Percentiles rank a stretch among this genome's conserved stretches.
Evolutionary conservation across 2,329 filamentous ascomycete species (phyloP).

Genomic region (Aureobasidium pullulans): DNA sequence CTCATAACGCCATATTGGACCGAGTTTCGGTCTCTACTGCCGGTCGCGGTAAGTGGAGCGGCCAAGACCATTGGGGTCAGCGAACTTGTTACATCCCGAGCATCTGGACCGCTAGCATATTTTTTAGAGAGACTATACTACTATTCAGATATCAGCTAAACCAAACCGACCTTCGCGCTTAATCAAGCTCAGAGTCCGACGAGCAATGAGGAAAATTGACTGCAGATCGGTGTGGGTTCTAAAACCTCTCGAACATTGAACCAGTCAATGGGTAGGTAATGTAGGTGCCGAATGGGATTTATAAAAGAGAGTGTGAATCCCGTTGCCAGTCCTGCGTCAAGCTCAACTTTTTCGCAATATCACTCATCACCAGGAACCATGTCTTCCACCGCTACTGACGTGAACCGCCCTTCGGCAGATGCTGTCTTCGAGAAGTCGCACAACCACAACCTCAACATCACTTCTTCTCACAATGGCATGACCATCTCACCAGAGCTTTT

Average conservation of each 20-base stretch:
- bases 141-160: background rate
- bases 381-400: constrained; percentile 7
- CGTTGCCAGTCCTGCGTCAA: background rate
- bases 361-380: background rate
- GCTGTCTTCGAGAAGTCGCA: constrained; percentile 10
- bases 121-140: constrained; percentile 1
- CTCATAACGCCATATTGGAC: constrained; percentile 7
- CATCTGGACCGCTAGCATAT: constrained; percentile 4
- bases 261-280: background rate
- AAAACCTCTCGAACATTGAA: background rate
- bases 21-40: background rate
- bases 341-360: background rate
- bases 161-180: background rate
- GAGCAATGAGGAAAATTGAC: background rate
- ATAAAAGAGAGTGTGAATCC: background rate
- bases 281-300: background rate
- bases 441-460: constrained; percentile 8
- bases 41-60: background rate
- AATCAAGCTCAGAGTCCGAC: background rate
- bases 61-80: background rate
- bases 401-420: background rate
- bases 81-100: background rate
- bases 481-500: constrained; percentile 25
- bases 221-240: background rate
- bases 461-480: constrained; percentile 15